Conservation (phyloP, 2,329 filamentous ascomycete species). For the Scleromitrula shiraiana region DNA sequence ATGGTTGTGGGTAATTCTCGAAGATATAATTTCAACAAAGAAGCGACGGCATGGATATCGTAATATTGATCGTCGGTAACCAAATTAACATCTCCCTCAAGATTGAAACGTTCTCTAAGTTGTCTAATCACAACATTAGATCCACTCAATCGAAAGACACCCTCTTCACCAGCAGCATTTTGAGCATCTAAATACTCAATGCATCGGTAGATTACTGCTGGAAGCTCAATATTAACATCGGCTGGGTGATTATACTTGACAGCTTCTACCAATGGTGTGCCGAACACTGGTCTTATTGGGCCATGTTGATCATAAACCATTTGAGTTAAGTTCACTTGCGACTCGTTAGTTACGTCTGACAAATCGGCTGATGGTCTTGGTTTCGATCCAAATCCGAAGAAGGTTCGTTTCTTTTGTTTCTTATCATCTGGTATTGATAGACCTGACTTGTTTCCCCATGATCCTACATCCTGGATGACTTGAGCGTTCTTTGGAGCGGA, state of each 20-base stretch:
- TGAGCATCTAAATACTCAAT: conserved; percentile 86
- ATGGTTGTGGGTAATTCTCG: conserved; percentile 88
- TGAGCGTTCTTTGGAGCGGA: conserved; percentile 80
- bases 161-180: conserved; percentile 77
- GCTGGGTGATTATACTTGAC: conserved; percentile 70
- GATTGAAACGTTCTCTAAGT: conserved; percentile 87
- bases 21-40: conserved; percentile 86
- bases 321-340: conserved; percentile 36
- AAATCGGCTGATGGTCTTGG: conserved; percentile 50
- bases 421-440: conserved; percentile 60
- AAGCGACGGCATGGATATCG: conserved; percentile 93
- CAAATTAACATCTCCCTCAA: conserved; percentile 83
- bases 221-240: conserved; percentile 67
- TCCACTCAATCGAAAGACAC: conserved; percentile 94
- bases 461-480: conserved; percentile 72
- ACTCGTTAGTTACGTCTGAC: conserved; percentile 47
- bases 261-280: conserved; percentile 75
- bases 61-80: conserved; percentile 77
- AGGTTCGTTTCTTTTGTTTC: conserved; percentile 66
- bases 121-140: conserved; percentile 91
- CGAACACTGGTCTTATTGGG: conserved; percentile 67
- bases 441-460: conserved; percentile 75
- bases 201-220: conserved; percentile 89
- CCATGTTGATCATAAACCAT: conserved; percentile 39
- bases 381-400: conserved; percentile 63